Base-by-base conservation (phyloP, 2,329 filamentous ascomycete genomes). In the Biscogniauxia mediterranea region DNA sequence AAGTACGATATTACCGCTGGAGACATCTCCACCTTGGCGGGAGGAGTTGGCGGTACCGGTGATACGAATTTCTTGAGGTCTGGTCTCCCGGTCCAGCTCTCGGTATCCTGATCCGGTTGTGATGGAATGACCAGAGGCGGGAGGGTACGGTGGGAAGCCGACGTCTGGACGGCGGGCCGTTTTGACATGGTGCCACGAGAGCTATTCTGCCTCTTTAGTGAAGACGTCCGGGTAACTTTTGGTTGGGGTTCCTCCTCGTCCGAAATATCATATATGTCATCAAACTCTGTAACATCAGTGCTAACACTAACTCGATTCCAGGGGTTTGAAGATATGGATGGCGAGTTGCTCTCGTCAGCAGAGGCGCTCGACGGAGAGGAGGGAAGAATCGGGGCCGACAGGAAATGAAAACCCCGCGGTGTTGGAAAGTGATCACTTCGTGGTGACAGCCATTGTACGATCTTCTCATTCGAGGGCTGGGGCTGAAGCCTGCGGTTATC, bases 251-350 rank as follows among this genome's bases (percentile, higher is more conserved):
- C 82, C 68, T 96, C 92, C 58, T 92, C 87, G 67, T 96, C 92
- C 17, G 91, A 93, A 51, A 92, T 84, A 75, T 95, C 91, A 75
- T 97, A 97, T 55, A 97, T 79, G 69, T 96, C 92, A 75, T 96
- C 91, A 69, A 94, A 94, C 66, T 92, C 89, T 67, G 85, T 91
- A 64, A 83, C 83, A 68, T 86, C 85, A 66, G 89, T 89, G 73
- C 83, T 79, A 68, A 81, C 77, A 79, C 84, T 89, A 69, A 81
- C 80, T 68, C 86, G 81, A 64, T 84, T 88, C 90, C 89, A 88
- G 25, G 81, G 81, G 64, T 84, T 82, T 21, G 84, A 85, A 9
- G 78, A 81, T 69, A 81, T 82, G 58, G 81, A 85, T 60, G 84
- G 75, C 46, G 77, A 78, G 57, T 70, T 73, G 61, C 73, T 75